Percentiles rank a stretch among this genome's conserved stretches.
Evolutionary conservation across 2,329 filamentous ascomycete species (phyloP).

Genomic region (Pseudocercospora ulei): DNA sequence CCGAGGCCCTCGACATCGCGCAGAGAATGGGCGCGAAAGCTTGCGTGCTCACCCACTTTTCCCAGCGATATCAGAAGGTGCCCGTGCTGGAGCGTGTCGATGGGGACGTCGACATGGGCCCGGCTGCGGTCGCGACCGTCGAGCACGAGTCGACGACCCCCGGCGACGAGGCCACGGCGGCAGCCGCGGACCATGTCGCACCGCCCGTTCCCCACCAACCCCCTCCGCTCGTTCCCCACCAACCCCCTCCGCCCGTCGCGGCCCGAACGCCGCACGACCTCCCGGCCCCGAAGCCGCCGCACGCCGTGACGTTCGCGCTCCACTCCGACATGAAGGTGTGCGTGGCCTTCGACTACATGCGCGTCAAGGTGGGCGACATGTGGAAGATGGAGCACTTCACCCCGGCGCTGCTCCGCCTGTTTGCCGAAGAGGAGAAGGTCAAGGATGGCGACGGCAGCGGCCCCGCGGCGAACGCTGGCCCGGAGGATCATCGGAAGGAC

Average conservation of each 20-base stretch:
- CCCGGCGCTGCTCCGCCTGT: constrained; percentile 50
- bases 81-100: constrained; percentile 44
- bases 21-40: constrained; percentile 67
- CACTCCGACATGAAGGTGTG: constrained; percentile 53
- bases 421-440: constrained; percentile 40
- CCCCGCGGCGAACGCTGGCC: constrained; percentile 1
- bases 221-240: constrained; percentile 10
- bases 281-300: constrained; percentile 18
- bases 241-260: constrained; percentile 14
- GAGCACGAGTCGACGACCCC: constrained; percentile 20
- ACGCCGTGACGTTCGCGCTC: constrained; percentile 34
- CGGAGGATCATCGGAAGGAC: constrained; percentile 9
- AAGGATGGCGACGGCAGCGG: constrained; percentile 14
- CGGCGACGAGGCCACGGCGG: constrained; percentile 25
- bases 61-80: constrained; percentile 78
- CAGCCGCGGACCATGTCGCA: constrained; percentile 23
- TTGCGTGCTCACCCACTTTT: constrained; percentile 86
- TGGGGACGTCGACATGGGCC: constrained; percentile 12
- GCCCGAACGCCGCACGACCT: constrained; percentile 23
- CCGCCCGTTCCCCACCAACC: constrained; percentile 24
- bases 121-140: constrained; percentile 9
- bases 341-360: constrained; percentile 72
- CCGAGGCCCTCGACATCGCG: constrained; percentile 72
- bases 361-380: constrained; percentile 60
- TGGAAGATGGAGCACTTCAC: constrained; percentile 55